These are phyloP conservation scores for Olyra latifolia DNA, from an alignment of 176 grass and related monocot genomes.

Conservation along the genomic window DNA sequence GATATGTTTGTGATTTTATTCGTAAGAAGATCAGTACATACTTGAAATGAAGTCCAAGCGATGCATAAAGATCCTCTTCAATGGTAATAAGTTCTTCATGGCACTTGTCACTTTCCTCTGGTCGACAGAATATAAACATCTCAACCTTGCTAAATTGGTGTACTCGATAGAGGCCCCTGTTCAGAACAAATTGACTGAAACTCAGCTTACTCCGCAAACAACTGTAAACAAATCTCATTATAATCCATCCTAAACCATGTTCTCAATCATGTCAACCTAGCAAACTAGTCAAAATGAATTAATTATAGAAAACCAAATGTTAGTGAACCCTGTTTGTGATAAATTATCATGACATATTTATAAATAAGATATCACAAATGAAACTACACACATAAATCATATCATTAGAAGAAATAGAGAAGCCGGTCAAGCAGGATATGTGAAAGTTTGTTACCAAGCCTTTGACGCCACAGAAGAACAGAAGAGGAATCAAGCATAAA, in stretches of 20 bases:
- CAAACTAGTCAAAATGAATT: no score
- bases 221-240: not conserved
- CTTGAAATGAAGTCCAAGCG: conserved; percentile 98
- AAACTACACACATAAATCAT: not conserved
- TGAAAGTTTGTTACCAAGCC: not conserved
- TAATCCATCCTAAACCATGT: not conserved
- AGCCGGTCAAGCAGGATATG: not conserved
- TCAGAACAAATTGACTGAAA: conserved; percentile 33
- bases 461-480: not conserved
- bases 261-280: not conserved
- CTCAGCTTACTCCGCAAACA: not conserved
- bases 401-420: not conserved
- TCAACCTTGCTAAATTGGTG: conserved; percentile 99
- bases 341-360: not conserved
- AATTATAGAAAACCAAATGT: not conserved
- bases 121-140: conserved; percentile 91
- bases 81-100: conserved; percentile 93
- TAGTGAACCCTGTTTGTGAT: not conserved
- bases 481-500: not conserved
- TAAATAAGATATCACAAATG: not conserved
- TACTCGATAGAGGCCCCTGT: conserved; percentile 85
- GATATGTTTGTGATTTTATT: not conserved
- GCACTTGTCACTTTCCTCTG: conserved; percentile 76
- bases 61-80: conserved; percentile 89
- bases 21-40: conserved; percentile 37